Conservation (phyloP, 345 rosid species). For the Dipteronia dyeriana region DNA sequence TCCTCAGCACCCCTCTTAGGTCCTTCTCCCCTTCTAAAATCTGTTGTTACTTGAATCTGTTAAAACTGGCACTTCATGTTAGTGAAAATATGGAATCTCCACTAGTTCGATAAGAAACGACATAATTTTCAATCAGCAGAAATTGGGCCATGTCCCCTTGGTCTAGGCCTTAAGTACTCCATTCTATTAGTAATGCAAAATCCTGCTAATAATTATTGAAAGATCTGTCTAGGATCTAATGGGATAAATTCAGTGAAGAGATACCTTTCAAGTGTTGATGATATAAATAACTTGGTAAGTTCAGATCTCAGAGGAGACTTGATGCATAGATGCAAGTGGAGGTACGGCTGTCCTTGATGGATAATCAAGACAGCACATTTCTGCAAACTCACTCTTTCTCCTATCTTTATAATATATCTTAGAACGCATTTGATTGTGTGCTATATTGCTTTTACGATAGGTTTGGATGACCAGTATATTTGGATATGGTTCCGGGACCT, state of each 20-base stretch:
- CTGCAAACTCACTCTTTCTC: constrained; percentile 36
- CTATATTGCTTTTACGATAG: constrained; percentile 71
- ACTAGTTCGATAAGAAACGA: too few species aligned
- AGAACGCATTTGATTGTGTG: constrained; percentile 62
- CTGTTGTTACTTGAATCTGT: too few species aligned
- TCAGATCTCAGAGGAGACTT: constrained; percentile 36
- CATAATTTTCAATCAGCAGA: too few species aligned
- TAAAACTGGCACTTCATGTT: too few species aligned
- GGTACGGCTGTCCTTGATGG: constrained; percentile 65
- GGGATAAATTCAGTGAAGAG: constrained; percentile 20
- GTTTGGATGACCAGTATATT: constrained; percentile 50
- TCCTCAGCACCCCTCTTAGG: too few species aligned
- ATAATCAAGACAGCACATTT: constrained; percentile 35
- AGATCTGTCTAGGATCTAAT: constrained; percentile 30
- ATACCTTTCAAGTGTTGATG: constrained; percentile 19
- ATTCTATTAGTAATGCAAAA: constrained; percentile 12
- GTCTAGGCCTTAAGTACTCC: not conserved
- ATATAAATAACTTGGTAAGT: constrained; percentile 29
- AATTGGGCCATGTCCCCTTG: not conserved
- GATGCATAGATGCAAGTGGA: constrained; percentile 48
- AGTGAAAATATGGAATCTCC: too few species aligned
- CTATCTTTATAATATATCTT: constrained; percentile 26
- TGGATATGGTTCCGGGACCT: constrained; percentile 53
- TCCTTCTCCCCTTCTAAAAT: too few species aligned
- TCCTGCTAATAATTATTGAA: constrained; percentile 2